Percentiles rank a stretch among this genome's conserved stretches.
These are phyloP conservation scores for Botrytis pseudocinerea DNA, from an alignment of 2,329 filamentous ascomycete genomes.

Conservation along the genomic window DNA sequence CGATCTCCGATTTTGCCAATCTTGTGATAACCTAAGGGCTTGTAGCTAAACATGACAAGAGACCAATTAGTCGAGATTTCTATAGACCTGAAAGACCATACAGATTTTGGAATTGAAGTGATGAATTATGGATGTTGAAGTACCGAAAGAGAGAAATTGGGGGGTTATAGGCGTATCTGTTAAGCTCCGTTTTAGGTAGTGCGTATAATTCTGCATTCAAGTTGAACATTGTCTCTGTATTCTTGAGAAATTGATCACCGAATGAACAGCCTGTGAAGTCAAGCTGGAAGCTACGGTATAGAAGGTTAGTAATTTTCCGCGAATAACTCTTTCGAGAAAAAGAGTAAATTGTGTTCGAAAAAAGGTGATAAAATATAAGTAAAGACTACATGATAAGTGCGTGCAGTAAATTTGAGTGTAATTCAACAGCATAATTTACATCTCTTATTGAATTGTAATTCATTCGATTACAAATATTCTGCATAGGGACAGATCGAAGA, in stretches of 20 bases:
- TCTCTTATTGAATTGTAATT: neutral
- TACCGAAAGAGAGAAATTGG: constrained; percentile 14
- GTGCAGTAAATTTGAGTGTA: neutral
- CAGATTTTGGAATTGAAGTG: neutral
- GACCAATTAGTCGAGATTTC: neutral
- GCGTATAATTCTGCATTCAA: constrained; percentile 10
- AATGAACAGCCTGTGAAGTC: neutral
- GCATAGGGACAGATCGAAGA: neutral
- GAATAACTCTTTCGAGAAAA: neutral
- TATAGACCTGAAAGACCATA: neutral
- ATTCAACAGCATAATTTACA: neutral
- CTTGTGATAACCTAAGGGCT: constrained; percentile 13
- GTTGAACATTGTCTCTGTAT: neutral
- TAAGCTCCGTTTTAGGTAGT: neutral
- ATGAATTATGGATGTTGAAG: neutral
- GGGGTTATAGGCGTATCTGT: constrained; percentile 5
- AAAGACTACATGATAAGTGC: neutral
- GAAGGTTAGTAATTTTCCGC: neutral
- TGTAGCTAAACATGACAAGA: constrained; percentile 1
- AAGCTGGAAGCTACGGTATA: neutral
- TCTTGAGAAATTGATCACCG: constrained; percentile 5
- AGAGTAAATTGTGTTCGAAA: neutral
- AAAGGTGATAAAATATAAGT: neutral
- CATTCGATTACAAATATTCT: neutral
- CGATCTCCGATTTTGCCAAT: constrained; percentile 6